Conservation (phyloP, 1,284 basidiomycete genomes). For the Sphaerobolus stellatus region DNA sequence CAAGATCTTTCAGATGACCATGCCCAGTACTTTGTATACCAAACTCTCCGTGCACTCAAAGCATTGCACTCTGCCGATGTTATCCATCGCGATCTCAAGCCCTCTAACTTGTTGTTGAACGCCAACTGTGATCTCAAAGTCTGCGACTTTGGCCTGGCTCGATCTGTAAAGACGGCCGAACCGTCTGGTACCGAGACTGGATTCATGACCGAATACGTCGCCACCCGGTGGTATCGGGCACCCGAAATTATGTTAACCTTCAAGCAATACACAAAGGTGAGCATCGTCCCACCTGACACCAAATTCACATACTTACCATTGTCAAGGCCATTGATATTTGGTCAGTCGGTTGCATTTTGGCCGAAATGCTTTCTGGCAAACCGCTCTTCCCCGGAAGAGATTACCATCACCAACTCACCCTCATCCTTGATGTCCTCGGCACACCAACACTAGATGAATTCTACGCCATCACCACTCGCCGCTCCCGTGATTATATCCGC, state of each 20-base stretch:
- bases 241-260: conserved; percentile 97
- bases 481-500: conserved; percentile 89
- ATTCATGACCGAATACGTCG: conserved; percentile 95
- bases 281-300: conserved; percentile 14
- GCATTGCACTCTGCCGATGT: conserved; percentile 93
- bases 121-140: conserved; percentile 97
- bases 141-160: conserved; percentile 90
- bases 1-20: conserved; percentile 83
- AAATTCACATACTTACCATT: conserved; percentile 15
- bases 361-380: conserved; percentile 93
- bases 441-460: conserved; percentile 91
- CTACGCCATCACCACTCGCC: conserved; percentile 82
- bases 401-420: conserved; percentile 91
- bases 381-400: conserved; percentile 96
- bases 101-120: conserved; percentile 92
- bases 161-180: conserved; percentile 82
- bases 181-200: conserved; percentile 79
- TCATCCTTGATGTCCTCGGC: conserved; percentile 91
- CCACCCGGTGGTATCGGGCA: conserved; percentile 91
- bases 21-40: conserved; percentile 76
- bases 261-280: conserved; percentile 91
- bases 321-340: conserved; percentile 84
- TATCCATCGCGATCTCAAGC: conserved; percentile 94
- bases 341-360: conserved; percentile 96
- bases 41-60: conserved; percentile 91